Evolutionary conservation across 2,329 filamentous ascomycete species (phyloP).

Genomic region (Epichloe scottii): DNA sequence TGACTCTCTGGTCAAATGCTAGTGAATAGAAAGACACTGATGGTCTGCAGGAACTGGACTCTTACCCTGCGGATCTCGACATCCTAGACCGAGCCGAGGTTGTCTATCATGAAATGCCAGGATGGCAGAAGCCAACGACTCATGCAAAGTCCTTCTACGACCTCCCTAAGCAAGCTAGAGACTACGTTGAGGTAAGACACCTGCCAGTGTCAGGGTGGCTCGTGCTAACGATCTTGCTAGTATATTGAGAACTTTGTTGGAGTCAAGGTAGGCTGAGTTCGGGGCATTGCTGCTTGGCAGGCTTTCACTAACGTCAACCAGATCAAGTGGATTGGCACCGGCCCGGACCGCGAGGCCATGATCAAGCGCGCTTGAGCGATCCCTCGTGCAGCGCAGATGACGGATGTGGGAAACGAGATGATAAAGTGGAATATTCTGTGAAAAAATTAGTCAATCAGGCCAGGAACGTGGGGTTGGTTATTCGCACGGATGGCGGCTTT

Average conservation of each 20-base stretch:
- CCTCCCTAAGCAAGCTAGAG: slow-evolving; percentile 49
- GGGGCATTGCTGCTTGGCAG: slow-evolving; percentile 6
- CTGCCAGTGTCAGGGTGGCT: slow-evolving; percentile 1
- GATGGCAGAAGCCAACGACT: slow-evolving; percentile 56
- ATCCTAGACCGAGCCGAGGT: slow-evolving; percentile 48
- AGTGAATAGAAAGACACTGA: slow-evolving; percentile 14
- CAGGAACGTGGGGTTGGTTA: no score
- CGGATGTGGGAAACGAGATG: background rate
- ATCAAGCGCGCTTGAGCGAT: slow-evolving; percentile 24
- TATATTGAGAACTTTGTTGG: slow-evolving; percentile 30
- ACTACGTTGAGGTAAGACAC: slow-evolving; percentile 42
- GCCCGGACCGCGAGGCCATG: slow-evolving; percentile 52
- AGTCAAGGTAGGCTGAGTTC: slow-evolving; percentile 21
- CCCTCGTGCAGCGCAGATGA: background rate
- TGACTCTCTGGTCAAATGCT: background rate
- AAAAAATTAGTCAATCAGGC: no score
- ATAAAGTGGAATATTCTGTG: no score
- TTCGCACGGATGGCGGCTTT: no score
- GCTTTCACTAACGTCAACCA: slow-evolving; percentile 21
- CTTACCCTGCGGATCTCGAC: slow-evolving; percentile 52
- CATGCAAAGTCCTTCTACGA: slow-evolving; percentile 46
- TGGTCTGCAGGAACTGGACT: slow-evolving; percentile 17
- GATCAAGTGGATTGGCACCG: slow-evolving; percentile 48
- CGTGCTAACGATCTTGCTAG: slow-evolving; percentile 10
- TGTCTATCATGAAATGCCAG: slow-evolving; percentile 54